Conservation (phyloP, 345 rosid species). For the Salix udensis region DNA sequence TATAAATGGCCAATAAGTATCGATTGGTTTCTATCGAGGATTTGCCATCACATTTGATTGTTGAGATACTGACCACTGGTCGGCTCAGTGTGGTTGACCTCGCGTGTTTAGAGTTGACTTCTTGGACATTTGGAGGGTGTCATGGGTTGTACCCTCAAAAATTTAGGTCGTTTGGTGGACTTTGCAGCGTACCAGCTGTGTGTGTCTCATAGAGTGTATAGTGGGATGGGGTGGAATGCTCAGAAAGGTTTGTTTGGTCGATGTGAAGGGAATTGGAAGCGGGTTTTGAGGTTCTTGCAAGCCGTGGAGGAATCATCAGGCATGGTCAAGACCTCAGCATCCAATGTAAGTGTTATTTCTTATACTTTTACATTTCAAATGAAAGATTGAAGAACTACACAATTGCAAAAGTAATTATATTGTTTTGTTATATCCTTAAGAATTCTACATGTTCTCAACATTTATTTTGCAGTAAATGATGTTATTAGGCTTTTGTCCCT, state of each 20-base stretch:
- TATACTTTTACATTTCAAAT: constrained; percentile 7
- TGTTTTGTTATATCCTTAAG: neutral
- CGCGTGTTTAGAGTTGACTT: constrained; percentile 67
- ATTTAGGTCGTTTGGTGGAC: constrained; percentile 70
- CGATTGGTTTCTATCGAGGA: constrained; percentile 59
- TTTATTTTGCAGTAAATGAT: neutral
- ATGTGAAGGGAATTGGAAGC: constrained; percentile 82
- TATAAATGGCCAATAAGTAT: constrained; percentile 62
- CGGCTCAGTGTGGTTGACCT: constrained; percentile 68
- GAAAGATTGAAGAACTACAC: constrained; percentile 7
- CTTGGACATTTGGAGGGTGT: constrained; percentile 65
- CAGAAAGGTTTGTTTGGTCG: constrained; percentile 69
- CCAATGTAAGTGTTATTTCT: constrained; percentile 70
- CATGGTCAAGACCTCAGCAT: constrained; percentile 72
- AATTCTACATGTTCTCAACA: neutral
- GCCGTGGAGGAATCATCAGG: constrained; percentile 71
- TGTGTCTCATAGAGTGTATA: constrained; percentile 43
- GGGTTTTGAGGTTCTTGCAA: constrained; percentile 83
- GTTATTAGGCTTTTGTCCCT: neutral
- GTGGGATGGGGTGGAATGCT: constrained; percentile 43
- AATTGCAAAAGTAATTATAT: neutral
- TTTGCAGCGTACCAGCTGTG: constrained; percentile 81
- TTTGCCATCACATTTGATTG: constrained; percentile 80
- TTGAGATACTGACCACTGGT: constrained; percentile 72
- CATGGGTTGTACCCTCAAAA: constrained; percentile 60